A percentile compares a stretch with the other conserved stretches of the same genome.
phyloP scores from a whole-genome alignment of 2,329 filamentous ascomycete species.

The Sporothrix brunneoviolacea region DNA sequence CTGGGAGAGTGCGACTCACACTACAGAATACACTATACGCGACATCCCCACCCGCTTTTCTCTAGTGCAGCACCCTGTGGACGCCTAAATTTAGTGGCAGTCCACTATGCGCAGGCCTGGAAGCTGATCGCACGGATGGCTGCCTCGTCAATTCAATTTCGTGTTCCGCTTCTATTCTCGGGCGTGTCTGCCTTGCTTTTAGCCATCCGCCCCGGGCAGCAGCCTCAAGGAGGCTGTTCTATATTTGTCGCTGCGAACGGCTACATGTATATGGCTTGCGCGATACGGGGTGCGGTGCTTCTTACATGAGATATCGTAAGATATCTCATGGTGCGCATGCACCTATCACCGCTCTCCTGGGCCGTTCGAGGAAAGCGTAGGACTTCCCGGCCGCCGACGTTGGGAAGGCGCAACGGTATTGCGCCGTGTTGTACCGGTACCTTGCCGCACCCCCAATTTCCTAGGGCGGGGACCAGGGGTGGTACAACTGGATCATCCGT shows the following conservation, averaged over 20 bases:
- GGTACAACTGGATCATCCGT: slow-evolving; percentile 5
- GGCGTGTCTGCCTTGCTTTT: background rate
- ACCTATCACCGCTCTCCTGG: too few relatives aligned
- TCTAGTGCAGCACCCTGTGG: too few relatives aligned
- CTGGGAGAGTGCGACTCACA: too few relatives aligned
- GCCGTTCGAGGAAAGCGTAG: too few relatives aligned
- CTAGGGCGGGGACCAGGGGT: slow-evolving; percentile 1
- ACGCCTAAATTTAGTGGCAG: too few relatives aligned
- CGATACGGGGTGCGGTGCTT: background rate
- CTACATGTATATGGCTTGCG: background rate
- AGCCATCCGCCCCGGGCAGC: background rate
- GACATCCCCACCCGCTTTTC: too few relatives aligned
- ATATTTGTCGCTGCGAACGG: background rate
- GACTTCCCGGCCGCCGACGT: background rate
- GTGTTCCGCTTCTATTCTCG: slow-evolving; percentile 9
- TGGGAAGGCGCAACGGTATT: background rate
- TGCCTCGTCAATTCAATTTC: background rate
- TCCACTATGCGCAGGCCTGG: background rate
- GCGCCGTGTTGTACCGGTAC: slow-evolving; percentile 9
- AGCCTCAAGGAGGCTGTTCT: slow-evolving; percentile 6
- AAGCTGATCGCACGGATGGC: background rate
- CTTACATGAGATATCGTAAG: too few relatives aligned
- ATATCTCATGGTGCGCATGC: too few relatives aligned
- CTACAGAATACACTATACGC: too few relatives aligned
- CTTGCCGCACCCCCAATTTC: background rate